These are phyloP conservation scores for Cryptococcus sp. DNA, from an alignment of 1,284 basidiomycete genomes.

Conservation along the genomic window DNA sequence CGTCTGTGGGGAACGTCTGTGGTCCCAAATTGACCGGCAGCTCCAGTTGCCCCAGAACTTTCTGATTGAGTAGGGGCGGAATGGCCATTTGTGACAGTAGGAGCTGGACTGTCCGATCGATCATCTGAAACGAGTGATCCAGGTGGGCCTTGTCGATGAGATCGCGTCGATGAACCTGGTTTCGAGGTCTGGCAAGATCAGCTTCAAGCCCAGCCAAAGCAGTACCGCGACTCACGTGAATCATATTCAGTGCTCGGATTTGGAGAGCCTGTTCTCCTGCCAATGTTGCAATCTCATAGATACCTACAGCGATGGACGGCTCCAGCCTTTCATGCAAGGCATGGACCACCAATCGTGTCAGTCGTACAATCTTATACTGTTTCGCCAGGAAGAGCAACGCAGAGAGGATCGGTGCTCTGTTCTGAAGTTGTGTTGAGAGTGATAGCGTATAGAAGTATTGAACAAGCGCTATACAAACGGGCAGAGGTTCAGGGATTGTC, in stretches of 20 bases:
- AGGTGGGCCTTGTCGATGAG: slow-evolving; percentile 17
- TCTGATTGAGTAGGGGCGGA: not conserved
- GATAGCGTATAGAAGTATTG: slow-evolving; percentile 89
- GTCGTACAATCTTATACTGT: slow-evolving; percentile 72
- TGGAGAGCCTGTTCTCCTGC: slow-evolving; percentile 83
- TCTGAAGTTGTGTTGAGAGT: slow-evolving; percentile 81
- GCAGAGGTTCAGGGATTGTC: slow-evolving; percentile 79
- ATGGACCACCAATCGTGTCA: slow-evolving; percentile 76
- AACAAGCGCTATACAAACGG: slow-evolving; percentile 78
- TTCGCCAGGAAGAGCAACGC: slow-evolving; percentile 78
- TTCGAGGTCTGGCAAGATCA: slow-evolving; percentile 12
- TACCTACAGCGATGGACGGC: slow-evolving; percentile 75
- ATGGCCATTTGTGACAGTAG: not conserved
- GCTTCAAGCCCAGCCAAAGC: not conserved
- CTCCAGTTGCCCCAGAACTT: not conserved
- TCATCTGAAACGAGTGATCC: slow-evolving; percentile 10
- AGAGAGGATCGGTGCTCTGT: slow-evolving; percentile 79
- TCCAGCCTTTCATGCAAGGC: slow-evolving; percentile 84
- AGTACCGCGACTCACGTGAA: slow-evolving; percentile 58
- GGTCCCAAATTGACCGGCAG: not conserved
- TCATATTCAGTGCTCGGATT: slow-evolving; percentile 72
- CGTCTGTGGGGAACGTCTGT: not conserved
- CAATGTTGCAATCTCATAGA: slow-evolving; percentile 88
- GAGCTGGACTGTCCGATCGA: slow-evolving; percentile 1
- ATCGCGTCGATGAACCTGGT: slow-evolving; percentile 9